Evolutionary conservation across 2,329 filamentous ascomycete species (phyloP).

Genomic region (Lomentospora prolificans): DNA sequence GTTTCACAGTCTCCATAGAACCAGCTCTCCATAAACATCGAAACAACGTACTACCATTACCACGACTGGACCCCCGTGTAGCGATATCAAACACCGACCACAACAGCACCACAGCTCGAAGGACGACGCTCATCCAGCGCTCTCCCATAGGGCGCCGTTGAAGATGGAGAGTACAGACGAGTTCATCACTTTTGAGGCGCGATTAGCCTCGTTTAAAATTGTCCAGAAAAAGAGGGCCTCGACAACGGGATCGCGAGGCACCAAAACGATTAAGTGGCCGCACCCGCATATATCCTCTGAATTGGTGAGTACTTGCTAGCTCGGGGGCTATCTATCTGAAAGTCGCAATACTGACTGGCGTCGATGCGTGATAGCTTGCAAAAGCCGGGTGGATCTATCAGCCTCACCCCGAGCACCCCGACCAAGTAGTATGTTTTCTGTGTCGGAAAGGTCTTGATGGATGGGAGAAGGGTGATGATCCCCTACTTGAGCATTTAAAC

Average conservation of each 20-base stretch:
- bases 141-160: too few species aligned
- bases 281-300: conserved; percentile 37
- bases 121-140: too few species aligned
- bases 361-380: conserved; percentile 53
- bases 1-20: background rate
- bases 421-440: conserved; percentile 85
- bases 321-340: too few species aligned
- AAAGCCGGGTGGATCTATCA: conserved; percentile 86
- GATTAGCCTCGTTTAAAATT: conserved; percentile 69
- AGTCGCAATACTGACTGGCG: conserved; percentile 10
- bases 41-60: too few species aligned
- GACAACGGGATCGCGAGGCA: conserved; percentile 39
- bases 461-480: conserved; percentile 82
- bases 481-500: conserved; percentile 74
- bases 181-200: conserved; percentile 60
- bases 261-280: conserved; percentile 64
- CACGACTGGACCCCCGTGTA: too few species aligned
- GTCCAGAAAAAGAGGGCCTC: conserved; percentile 62
- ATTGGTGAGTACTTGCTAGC: conserved; percentile 20
- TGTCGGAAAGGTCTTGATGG: conserved; percentile 79
- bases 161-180: conserved; percentile 22
- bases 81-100: too few species aligned
- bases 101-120: too few species aligned
- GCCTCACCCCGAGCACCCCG: conserved; percentile 62
- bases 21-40: too few species aligned